Evolutionary conservation across 768 basidiomycete genomes (phyloP).

Genomic region (Pholiota molesta): DNA sequence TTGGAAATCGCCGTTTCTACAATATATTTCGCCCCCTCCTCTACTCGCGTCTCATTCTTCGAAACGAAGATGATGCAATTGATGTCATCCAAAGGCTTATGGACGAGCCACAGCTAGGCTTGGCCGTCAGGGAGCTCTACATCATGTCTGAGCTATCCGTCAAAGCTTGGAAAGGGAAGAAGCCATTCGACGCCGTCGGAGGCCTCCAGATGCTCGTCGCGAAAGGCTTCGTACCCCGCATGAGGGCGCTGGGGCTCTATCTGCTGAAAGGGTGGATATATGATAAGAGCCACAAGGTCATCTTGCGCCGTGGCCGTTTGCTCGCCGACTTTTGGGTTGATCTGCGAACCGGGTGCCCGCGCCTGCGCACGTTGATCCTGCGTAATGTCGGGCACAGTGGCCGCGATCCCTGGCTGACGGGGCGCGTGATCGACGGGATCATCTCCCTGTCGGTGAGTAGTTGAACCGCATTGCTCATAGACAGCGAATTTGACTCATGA

Average conservation of each 20-base stretch:
- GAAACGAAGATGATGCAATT: no score
- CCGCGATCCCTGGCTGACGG: background rate
- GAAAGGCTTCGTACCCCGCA: constrained; percentile 1
- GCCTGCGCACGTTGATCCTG: background rate
- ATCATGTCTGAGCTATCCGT: constrained; percentile 16
- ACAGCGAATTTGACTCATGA: no score
- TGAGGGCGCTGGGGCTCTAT: constrained; percentile 8
- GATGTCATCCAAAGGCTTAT: no score
- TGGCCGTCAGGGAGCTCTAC: constrained; percentile 17
- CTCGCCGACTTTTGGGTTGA: background rate
- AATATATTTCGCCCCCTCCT: no score
- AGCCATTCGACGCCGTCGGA: constrained; percentile 7
- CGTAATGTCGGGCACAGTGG: background rate
- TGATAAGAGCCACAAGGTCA: background rate
- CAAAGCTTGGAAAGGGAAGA: background rate
- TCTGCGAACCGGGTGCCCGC: background rate
- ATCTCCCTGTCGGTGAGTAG: background rate
- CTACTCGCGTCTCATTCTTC: no score
- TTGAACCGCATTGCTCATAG: no score
- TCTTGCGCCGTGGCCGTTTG: background rate
- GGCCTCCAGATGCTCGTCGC: constrained; percentile 4
- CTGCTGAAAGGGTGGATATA: background rate
- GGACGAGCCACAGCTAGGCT: constrained; percentile 7
- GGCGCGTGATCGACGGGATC: background rate
- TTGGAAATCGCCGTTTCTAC: no score